Percentiles rank a stretch among this genome's conserved stretches.
These are phyloP conservation scores for Solanum arcanum DNA, from an alignment of 257 asterid genomes.

Conservation along the genomic window DNA sequence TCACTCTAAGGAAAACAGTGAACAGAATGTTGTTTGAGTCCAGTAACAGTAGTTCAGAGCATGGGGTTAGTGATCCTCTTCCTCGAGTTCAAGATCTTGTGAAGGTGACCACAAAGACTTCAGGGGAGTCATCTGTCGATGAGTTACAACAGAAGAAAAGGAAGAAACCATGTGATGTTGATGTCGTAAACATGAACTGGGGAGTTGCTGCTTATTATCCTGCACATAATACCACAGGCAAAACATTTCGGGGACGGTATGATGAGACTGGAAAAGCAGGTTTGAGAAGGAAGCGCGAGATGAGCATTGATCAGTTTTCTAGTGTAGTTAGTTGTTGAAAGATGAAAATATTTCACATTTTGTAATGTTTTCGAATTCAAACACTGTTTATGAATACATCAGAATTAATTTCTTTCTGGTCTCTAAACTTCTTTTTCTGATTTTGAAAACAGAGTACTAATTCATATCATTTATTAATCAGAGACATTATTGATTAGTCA, in stretches of 20 bases:
- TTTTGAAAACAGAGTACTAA: not conserved
- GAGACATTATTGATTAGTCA: not conserved
- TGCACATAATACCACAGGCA: conserved; percentile 70
- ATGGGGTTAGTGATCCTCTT: conserved; percentile 49
- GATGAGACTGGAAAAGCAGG: conserved; percentile 81
- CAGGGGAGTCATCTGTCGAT: conserved; percentile 33
- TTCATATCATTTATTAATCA: not conserved
- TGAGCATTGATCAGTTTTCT: not conserved
- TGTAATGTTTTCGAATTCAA: not conserved
- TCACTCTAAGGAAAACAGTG: conserved; percentile 78
- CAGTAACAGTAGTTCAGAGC: conserved; percentile 56
- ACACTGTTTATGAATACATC: not conserved
- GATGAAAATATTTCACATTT: not conserved
- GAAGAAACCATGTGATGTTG: conserved; percentile 68
- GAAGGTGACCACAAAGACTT: not conserved
- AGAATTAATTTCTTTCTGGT: not conserved
- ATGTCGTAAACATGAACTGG: conserved; percentile 69
- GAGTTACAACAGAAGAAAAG: conserved; percentile 55
- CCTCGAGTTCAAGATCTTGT: conserved; percentile 49
- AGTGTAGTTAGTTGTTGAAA: not conserved
- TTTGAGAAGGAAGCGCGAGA: conserved; percentile 63
- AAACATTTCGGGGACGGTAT: conserved; percentile 69
- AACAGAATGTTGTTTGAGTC: conserved; percentile 57
- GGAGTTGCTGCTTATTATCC: conserved; percentile 59
- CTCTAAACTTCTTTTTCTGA: not conserved